These are phyloP conservation scores for Dendrobium nobile DNA, from an alignment of 106 monocot genomes.

Conservation along the genomic window DNA sequence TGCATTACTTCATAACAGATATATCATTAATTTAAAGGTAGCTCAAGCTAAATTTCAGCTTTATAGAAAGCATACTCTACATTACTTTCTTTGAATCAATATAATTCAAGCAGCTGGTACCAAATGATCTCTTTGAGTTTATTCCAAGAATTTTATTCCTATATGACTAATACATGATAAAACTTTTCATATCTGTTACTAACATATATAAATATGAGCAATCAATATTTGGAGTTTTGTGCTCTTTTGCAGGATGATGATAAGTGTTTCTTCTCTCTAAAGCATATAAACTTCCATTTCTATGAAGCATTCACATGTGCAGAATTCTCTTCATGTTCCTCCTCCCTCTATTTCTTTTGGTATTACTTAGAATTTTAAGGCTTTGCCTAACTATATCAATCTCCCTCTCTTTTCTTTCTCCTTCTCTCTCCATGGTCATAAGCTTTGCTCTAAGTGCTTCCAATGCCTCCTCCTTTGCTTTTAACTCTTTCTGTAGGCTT, in stretches of 20 bases:
- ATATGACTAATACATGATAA: background rate
- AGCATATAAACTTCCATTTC: background rate
- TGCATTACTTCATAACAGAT: no score
- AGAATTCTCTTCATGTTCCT: background rate
- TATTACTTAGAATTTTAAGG: conserved; percentile 54
- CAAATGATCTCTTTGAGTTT: no score
- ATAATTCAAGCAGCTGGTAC: no score
- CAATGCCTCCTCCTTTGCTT: conserved; percentile 42
- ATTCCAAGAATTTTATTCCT: background rate
- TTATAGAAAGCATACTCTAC: no score
- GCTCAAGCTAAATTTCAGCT: no score
- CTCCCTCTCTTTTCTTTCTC: conserved; percentile 45
- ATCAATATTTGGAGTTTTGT: background rate
- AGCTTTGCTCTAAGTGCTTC: conserved; percentile 27
- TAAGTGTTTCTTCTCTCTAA: background rate
- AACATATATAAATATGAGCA: background rate
- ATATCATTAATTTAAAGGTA: no score
- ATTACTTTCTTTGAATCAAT: no score
- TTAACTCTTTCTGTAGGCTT: conserved; percentile 36
- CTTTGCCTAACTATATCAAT: conserved; percentile 79
- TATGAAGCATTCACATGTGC: background rate
- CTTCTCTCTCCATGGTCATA: conserved; percentile 37
- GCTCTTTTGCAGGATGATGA: background rate
- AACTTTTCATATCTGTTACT: background rate
- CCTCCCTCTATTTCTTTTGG: conserved; percentile 11